These are phyloP conservation scores for Cenchrus americanus DNA, from an alignment of 176 grass and related monocot species.

Conservation along the genomic window DNA sequence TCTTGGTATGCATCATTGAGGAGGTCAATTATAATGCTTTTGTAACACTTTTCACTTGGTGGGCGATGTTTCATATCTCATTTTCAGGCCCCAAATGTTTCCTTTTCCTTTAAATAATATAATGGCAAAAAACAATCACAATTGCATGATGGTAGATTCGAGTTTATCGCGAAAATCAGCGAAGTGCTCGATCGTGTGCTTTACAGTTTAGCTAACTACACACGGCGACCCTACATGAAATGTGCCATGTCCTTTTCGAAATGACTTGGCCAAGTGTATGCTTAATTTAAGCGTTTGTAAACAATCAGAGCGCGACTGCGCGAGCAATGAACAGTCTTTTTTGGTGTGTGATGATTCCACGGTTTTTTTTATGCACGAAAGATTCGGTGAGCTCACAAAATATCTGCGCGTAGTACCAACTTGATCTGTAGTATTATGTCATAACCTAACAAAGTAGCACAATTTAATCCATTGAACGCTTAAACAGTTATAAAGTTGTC, in stretches of 20 bases:
- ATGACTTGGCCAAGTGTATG: background rate
- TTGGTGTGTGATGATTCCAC: background rate
- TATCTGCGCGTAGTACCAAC: background rate
- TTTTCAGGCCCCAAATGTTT: conserved; percentile 18
- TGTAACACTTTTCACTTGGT: conserved; percentile 31
- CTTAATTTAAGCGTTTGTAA: background rate
- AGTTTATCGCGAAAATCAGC: conserved; percentile 1
- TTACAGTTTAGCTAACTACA: conserved; percentile 20
- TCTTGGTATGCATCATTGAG: too few relatives aligned
- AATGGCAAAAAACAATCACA: background rate
- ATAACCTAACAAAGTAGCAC: conserved; percentile 4
- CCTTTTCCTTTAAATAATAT: conserved; percentile 32
- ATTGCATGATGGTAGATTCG: conserved; percentile 29
- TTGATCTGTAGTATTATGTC: background rate
- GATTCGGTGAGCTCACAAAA: conserved; percentile 25
- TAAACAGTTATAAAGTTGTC: background rate
- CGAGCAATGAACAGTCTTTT: background rate
- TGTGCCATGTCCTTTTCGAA: background rate
- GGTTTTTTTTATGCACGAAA: background rate
- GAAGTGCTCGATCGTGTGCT: background rate
- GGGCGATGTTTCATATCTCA: conserved; percentile 15
- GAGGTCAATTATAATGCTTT: too few relatives aligned
- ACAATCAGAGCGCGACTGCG: background rate
- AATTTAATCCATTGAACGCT: background rate
- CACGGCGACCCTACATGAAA: conserved; percentile 14